Percentiles rank a stretch among this genome's conserved stretches.
Evolutionary conservation across 2,329 filamentous ascomycete genomes (phyloP).

Genomic region (Colletotrichum salicis): DNA sequence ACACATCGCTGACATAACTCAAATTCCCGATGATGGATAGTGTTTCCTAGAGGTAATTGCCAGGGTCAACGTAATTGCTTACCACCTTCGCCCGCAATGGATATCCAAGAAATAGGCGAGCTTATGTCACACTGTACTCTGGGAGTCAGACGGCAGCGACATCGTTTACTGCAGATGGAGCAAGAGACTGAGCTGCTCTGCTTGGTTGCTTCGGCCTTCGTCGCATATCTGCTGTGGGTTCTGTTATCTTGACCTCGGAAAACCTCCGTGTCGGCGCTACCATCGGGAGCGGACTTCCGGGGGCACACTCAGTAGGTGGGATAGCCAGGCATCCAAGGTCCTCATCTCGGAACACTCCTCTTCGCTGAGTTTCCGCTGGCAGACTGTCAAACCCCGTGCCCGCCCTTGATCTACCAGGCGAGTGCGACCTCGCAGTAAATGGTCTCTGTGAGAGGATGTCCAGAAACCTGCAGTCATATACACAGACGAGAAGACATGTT

Average conservation of each 20-base stretch:
- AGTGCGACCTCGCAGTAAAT: slow-evolving; percentile 10
- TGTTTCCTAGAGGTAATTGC: not conserved
- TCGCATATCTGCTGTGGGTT: not conserved
- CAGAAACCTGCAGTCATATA: slow-evolving; percentile 16
- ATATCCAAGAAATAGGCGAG: not conserved
- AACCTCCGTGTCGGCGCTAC: slow-evolving; percentile 13
- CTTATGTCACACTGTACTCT: slow-evolving; percentile 11
- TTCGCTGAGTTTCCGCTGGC: not conserved
- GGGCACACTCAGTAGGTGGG: not conserved
- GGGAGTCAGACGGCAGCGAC: not conserved
- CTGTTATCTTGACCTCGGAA: slow-evolving; percentile 20
- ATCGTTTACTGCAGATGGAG: not conserved
- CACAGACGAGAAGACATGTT: not conserved
- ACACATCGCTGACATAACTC: not conserved
- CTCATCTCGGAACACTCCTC: not conserved
- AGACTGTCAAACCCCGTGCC: not conserved
- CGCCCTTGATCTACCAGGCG: slow-evolving; percentile 1
- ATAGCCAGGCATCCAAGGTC: not conserved
- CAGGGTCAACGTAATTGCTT: not conserved
- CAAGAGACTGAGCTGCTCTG: not conserved
- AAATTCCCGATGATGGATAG: not conserved
- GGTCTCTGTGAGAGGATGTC: not conserved
- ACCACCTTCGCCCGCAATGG: not conserved
- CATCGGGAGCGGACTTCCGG: slow-evolving; percentile 14
- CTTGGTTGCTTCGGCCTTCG: not conserved